A percentile compares a stretch with the other conserved stretches of the same genome.
Evolutionary conservation across 2,329 filamentous ascomycete species (phyloP).

Genomic region (Paecilomyces sp.): DNA sequence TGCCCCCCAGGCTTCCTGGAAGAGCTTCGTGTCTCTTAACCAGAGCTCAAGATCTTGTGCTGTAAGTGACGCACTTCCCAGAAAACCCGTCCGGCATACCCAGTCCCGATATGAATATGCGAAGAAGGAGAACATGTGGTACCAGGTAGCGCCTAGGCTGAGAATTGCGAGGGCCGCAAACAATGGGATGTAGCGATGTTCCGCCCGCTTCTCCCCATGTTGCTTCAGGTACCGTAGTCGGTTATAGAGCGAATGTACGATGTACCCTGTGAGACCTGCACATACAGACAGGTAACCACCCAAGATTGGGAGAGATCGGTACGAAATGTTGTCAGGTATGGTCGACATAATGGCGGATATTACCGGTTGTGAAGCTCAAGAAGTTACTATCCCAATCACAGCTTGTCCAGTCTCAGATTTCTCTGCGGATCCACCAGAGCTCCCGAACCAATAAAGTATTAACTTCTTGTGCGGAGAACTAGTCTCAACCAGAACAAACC

Average conservation of each 20-base stretch:
- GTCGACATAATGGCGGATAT: neutral
- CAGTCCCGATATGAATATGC: conserved; percentile 45
- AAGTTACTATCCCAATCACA: neutral
- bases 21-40: conserved; percentile 48
- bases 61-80: conserved; percentile 18
- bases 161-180: conserved; percentile 41
- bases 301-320: neutral
- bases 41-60: conserved; percentile 37
- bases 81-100: conserved; percentile 31
- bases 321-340: neutral
- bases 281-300: neutral
- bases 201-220: neutral
- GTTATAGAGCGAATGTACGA: neutral
- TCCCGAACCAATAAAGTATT: neutral
- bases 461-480: too few relatives aligned
- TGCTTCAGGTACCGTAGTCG: neutral
- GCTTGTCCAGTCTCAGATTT: neutral
- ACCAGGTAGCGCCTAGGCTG: conserved; percentile 40
- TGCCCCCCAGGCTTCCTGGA: conserved; percentile 48
- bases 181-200: conserved; percentile 7
- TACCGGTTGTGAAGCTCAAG: neutral
- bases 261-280: neutral
- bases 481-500: too few relatives aligned
- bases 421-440: neutral
- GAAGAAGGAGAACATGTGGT: conserved; percentile 39